These are phyloP conservation scores for Arthrobotrys megalospora DNA, from an alignment of 2,329 filamentous ascomycete species.

Conservation along the genomic window DNA sequence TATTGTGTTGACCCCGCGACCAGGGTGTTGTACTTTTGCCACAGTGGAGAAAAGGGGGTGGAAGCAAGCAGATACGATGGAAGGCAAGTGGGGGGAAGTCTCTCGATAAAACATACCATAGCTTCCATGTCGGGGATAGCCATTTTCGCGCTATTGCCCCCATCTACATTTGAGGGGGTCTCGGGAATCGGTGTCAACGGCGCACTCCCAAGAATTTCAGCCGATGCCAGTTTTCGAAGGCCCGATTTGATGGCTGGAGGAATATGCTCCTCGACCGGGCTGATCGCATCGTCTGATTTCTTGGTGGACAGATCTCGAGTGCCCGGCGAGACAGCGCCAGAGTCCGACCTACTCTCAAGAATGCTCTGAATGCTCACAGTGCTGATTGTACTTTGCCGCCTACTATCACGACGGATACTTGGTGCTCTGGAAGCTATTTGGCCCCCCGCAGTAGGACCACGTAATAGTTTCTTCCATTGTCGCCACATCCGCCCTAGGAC, in stretches of 20 bases:
- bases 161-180: constrained; percentile 46
- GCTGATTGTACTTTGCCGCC: constrained; percentile 55
- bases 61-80: constrained; percentile 15
- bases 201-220: constrained; percentile 50
- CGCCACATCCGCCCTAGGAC: constrained; percentile 92
- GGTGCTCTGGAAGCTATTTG: constrained; percentile 56
- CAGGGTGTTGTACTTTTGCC: constrained; percentile 48
- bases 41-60: constrained; percentile 59
- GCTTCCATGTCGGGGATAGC: constrained; percentile 44
- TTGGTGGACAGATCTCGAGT: constrained; percentile 25
- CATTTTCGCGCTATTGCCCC: constrained; percentile 27
- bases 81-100: constrained; percentile 41
- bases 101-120: constrained; percentile 55
- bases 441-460: constrained; percentile 66
- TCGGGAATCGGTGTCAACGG: constrained; percentile 61
- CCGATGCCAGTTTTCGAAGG: constrained; percentile 53
- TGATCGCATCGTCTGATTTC: constrained; percentile 40
- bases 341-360: constrained; percentile 44
- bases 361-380: constrained; percentile 56
- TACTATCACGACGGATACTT: constrained; percentile 53
- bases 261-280: constrained; percentile 30
- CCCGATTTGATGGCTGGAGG: constrained; percentile 46
- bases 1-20: constrained; percentile 57
- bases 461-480: constrained; percentile 90
- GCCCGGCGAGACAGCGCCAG: constrained; percentile 11